A percentile compares a stretch with the other conserved stretches of the same genome.
phyloP scores from a whole-genome alignment of 2,329 filamentous ascomycete species.

The Cytospora schulzeri region DNA sequence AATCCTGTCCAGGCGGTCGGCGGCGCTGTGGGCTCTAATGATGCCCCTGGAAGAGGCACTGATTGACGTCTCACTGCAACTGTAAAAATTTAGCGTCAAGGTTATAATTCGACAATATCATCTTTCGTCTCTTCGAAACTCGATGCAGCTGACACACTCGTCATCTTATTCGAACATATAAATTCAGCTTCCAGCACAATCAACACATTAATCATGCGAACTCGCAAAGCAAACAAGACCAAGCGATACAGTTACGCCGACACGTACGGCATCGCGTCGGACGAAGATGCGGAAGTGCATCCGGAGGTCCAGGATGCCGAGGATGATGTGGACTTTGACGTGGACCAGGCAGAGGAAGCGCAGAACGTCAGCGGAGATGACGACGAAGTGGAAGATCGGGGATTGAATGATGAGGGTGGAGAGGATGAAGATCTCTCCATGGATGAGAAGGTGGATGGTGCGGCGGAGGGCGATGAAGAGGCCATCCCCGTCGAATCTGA shows the following conservation, averaged over 20 bases:
- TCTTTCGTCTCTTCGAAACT: not conserved
- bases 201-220: constrained; percentile 18
- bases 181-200: not conserved
- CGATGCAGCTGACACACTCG: not conserved
- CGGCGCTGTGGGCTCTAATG: not conserved
- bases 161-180: not conserved
- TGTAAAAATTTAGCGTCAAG: not conserved
- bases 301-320: not conserved
- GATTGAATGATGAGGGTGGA: not conserved
- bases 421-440: not conserved
- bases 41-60: not conserved
- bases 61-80: not conserved
- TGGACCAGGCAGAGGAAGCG: constrained; percentile 2
- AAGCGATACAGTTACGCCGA: constrained; percentile 23
- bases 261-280: constrained; percentile 18
- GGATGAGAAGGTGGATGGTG: not conserved
- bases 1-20: not conserved
- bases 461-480: constrained; percentile 8
- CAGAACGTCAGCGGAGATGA: constrained; percentile 10
- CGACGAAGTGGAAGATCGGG: constrained; percentile 1
- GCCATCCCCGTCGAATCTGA: constrained; percentile 10
- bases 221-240: constrained; percentile 26
- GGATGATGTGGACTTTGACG: constrained; percentile 15
- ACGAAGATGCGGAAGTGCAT: constrained; percentile 16
- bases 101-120: not conserved